phyloP scores from a whole-genome alignment of 164 flowering plant genomes.

The Magnolia kwangsiensis region DNA sequence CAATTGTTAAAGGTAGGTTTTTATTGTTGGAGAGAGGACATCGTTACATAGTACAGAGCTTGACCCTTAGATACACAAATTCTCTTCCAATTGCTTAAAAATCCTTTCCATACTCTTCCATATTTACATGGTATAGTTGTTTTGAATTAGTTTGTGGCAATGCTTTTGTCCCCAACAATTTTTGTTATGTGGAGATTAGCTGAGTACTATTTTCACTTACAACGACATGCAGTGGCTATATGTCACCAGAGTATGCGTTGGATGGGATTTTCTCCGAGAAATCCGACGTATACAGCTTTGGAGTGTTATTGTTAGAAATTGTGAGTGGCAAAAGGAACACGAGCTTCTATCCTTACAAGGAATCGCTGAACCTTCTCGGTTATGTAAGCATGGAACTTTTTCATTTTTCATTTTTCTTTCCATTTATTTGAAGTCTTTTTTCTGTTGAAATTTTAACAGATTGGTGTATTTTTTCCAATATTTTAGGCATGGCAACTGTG shows the following conservation, averaged over 20 bases:
- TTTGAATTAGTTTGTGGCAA: neutral
- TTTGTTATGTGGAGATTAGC: too few species aligned
- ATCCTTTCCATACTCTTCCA: neutral
- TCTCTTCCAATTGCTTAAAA: too few species aligned
- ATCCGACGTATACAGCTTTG: conserved; percentile 14
- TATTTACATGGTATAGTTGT: too few species aligned
- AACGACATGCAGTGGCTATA: conserved; percentile 6
- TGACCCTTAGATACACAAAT: too few species aligned
- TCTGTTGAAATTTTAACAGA: neutral
- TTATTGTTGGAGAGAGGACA: too few species aligned
- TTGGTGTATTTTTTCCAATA: neutral
- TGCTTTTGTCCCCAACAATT: neutral
- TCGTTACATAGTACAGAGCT: too few species aligned
- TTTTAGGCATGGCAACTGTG: conserved; percentile 11
- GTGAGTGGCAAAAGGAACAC: conserved; percentile 15
- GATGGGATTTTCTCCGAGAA: conserved; percentile 10
- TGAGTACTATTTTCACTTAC: neutral
- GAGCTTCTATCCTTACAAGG: neutral
- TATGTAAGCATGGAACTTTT: neutral
- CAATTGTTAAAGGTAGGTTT: too few species aligned
- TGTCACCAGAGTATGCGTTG: conserved; percentile 12
- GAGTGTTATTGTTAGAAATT: conserved; percentile 12
- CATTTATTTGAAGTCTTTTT: neutral
- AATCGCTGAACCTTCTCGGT: conserved; percentile 5
- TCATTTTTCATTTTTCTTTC: neutral